phyloP scores from a whole-genome alignment of 176 grass and related monocot species.

The Triticum dicoccoides region DNA sequence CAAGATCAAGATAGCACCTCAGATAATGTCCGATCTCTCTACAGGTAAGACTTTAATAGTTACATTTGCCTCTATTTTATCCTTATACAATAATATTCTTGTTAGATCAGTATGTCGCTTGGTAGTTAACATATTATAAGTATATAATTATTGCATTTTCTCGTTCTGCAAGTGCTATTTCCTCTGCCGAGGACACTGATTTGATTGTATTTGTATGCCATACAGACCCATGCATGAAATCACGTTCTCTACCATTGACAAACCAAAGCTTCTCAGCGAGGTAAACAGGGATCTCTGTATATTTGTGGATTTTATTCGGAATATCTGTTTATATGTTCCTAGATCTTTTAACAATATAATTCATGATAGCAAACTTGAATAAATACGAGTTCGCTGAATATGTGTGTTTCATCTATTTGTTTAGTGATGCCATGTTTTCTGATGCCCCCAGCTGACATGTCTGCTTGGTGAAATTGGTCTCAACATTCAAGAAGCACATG shows the following conservation, averaged over 20 bases:
- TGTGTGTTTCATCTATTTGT: neutral
- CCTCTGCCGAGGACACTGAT: slow-evolving; percentile 10
- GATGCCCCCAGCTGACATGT: slow-evolving; percentile 66
- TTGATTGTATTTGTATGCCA: slow-evolving; percentile 28
- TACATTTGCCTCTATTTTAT: slow-evolving; percentile 25
- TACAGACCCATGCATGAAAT: slow-evolving; percentile 99
- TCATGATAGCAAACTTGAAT: slow-evolving; percentile 2
- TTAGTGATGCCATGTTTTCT: slow-evolving; percentile 23
- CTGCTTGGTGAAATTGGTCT: slow-evolving; percentile 93
- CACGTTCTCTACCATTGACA: slow-evolving; percentile 92
- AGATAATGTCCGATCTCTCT: slow-evolving; percentile 47
- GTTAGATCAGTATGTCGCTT: slow-evolving; percentile 28
- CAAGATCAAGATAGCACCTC: slow-evolving; percentile 58
- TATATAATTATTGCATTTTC: neutral
- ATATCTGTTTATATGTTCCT: neutral
- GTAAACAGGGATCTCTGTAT: slow-evolving; percentile 37
- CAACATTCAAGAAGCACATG: slow-evolving; percentile 99
- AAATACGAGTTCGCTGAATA: neutral
- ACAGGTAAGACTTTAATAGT: slow-evolving; percentile 47
- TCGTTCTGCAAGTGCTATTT: slow-evolving; percentile 20
- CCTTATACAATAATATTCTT: neutral
- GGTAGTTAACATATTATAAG: neutral
- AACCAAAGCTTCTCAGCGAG: slow-evolving; percentile 98
- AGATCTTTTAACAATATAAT: neutral
- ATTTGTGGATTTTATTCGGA: slow-evolving; percentile 2